Evolutionary conservation across 2,329 filamentous ascomycete species (phyloP), one percentile per base, ranked within the genome.

Genomic region (Beauveria rudraprayagi): DNA sequence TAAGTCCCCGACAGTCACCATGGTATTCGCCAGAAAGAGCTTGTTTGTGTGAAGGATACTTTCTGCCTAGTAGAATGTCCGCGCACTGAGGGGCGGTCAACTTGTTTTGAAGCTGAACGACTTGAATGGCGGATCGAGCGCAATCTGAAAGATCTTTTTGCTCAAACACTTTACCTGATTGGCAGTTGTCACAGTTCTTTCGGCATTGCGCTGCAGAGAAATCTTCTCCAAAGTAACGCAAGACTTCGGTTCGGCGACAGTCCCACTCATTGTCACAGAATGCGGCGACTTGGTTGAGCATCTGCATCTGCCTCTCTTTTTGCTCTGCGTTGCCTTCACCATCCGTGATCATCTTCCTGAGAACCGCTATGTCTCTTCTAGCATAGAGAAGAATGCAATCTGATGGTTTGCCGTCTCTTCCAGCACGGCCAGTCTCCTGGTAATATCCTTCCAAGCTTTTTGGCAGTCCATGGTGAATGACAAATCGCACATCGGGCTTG

Each of bases 381-480:
- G 85, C 85, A 69, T 94, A 99, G 74, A 88, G 97, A 16, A 99
- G 82, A 71, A 92, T 94, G 76, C 94, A 99, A 62, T 89, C 87
- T 7, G 94, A 97, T 22, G 82, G 83, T 66, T 91, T 86, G 9
- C 93, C 93, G 72, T 99, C 94, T 71, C 94, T 85, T 7, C 94
- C 94, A 62, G 95, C 94, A 67, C 94, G 89, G 1, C 94, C 94
- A 50, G 94, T 99, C 73, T 99, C 94, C 71, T 99, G 94, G 70
- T 99, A 99, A 73, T 99, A 99, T 0, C 94, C 94, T 75, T 99
- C 94, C 59, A 99, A 78, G 68, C 91, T 97, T 74, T 99, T 97
- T 1, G 94, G 94, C 6, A 99, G 80, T 48, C 87, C 90, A 68
- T 96, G 88, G 70, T 99, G 95, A 46, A 99, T 91, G 40, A 99